These are phyloP conservation scores for Naganishia vishniacii DNA, from an alignment of 768 basidiomycete genomes.

Conservation along the genomic window DNA sequence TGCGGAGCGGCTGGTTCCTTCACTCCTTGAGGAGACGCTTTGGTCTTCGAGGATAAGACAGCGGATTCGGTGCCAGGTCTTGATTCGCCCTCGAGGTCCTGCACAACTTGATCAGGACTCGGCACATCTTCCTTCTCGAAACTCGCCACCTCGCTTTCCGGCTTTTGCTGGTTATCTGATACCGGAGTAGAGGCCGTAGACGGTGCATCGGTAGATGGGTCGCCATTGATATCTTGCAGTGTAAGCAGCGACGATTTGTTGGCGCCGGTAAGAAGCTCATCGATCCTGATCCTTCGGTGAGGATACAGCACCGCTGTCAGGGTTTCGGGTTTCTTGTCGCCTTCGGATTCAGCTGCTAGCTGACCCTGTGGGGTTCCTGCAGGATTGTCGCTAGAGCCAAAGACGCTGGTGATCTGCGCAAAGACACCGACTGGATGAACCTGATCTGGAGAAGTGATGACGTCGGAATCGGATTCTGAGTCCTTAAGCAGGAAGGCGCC, in stretches of 20 bases:
- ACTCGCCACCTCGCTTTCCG: constrained; percentile 43
- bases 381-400: constrained; percentile 34
- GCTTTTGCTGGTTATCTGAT: constrained; percentile 21
- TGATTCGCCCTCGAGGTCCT: constrained; percentile 50
- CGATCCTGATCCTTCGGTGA: constrained; percentile 80
- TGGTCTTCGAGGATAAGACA: neutral
- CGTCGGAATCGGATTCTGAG: constrained; percentile 82
- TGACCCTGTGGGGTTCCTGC: constrained; percentile 13
- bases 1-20: constrained; percentile 21
- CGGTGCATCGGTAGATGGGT: constrained; percentile 51
- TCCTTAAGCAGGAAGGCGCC: constrained; percentile 96
- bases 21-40: neutral
- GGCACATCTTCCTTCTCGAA: constrained; percentile 36
- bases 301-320: constrained; percentile 94
- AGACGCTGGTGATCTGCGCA: constrained; percentile 88
- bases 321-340: constrained; percentile 64
- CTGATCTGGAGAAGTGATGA: constrained; percentile 78
- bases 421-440: constrained; percentile 93
- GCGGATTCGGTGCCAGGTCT: constrained; percentile 25
- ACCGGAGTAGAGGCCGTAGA: constrained; percentile 44
- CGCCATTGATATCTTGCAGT: constrained; percentile 23
- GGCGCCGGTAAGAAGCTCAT: constrained; percentile 60
- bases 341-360: constrained; percentile 11
- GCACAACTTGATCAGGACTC: constrained; percentile 32
- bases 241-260: constrained; percentile 8